These are phyloP conservation scores for Xylaria grammica DNA, from an alignment of 495 filamentous ascomycete species.

Conservation along the genomic window DNA sequence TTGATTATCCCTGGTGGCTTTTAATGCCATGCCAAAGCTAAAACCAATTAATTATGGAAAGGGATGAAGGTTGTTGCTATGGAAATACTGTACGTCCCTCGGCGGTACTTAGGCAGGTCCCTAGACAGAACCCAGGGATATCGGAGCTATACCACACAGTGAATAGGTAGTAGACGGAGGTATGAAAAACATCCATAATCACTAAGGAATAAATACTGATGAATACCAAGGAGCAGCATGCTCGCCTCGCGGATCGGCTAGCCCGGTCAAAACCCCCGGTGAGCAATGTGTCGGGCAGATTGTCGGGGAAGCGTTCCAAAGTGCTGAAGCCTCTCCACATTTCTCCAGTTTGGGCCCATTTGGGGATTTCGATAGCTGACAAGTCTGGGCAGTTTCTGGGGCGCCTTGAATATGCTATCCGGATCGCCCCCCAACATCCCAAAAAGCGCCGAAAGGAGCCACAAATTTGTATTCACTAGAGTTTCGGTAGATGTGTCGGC, in stretches of 20 bases:
- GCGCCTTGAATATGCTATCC: background rate
- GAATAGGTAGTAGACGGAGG: background rate
- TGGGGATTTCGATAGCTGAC: background rate
- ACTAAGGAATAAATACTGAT: too few relatives aligned
- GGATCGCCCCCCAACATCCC: conserved; percentile 3
- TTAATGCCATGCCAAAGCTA: background rate
- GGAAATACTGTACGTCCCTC: too few relatives aligned
- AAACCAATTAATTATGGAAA: background rate
- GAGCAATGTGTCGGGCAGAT: too few relatives aligned
- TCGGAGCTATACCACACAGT: background rate
- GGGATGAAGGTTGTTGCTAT: too few relatives aligned
- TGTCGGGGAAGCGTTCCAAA: conserved; percentile 10
- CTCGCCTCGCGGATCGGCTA: conserved; percentile 13
- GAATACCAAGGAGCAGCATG: background rate
- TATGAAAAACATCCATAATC: conserved; percentile 6
- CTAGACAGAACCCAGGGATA: too few relatives aligned
- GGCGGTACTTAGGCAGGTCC: too few relatives aligned
- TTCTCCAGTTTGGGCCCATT: conserved; percentile 4
- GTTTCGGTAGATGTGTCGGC: background rate
- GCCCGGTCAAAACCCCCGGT: conserved; percentile 5
- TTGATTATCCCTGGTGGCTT: background rate
- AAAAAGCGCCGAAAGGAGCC: background rate
- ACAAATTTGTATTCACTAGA: conserved; percentile 2
- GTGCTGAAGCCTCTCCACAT: conserved; percentile 14
- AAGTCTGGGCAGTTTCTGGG: background rate